Conservation (phyloP, 2,329 filamentous ascomycete species). For the Cordyceps militaris region DNA sequence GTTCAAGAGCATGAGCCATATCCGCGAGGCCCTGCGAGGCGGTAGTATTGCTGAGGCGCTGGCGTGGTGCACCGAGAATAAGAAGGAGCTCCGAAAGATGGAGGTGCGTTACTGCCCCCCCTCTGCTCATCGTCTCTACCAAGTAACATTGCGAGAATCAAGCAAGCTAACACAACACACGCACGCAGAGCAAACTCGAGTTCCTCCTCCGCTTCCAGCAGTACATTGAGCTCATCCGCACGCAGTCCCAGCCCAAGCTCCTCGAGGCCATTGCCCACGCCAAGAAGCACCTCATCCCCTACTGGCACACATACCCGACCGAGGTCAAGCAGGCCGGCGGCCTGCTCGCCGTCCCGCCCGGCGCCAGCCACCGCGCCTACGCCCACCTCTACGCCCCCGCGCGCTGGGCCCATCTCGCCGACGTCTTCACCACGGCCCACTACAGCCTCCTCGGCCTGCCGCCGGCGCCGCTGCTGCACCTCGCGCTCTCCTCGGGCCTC, state of each 20-base stretch:
- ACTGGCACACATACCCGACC: constrained; percentile 58
- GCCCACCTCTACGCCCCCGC: constrained; percentile 60
- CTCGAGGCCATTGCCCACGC: constrained; percentile 76
- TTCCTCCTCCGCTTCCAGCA: constrained; percentile 92
- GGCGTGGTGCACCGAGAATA: constrained; percentile 88
- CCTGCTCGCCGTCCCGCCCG: constrained; percentile 65
- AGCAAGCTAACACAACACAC: no score
- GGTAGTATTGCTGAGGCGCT: constrained; percentile 73
- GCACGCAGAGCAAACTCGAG: constrained; percentile 66
- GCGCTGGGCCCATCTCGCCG: constrained; percentile 70
- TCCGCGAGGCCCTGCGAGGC: constrained; percentile 64
- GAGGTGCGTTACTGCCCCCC: constrained; percentile 45
- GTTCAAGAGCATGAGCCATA: constrained; percentile 73
- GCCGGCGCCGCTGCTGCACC: constrained; percentile 75
- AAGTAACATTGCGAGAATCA: neutral
- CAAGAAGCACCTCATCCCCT: constrained; percentile 69
- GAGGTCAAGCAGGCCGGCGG: constrained; percentile 70
- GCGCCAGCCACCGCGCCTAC: constrained; percentile 35
- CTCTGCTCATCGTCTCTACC: neutral
- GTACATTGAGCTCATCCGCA: constrained; percentile 83
- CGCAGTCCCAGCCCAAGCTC: constrained; percentile 54
- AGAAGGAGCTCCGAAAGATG: constrained; percentile 83
- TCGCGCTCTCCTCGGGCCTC: constrained; percentile 82
- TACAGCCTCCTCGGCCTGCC: constrained; percentile 80
- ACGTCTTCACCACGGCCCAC: constrained; percentile 78